Base-by-base conservation (phyloP, 257 asterid species). In the Nicotiana sylvestris region DNA sequence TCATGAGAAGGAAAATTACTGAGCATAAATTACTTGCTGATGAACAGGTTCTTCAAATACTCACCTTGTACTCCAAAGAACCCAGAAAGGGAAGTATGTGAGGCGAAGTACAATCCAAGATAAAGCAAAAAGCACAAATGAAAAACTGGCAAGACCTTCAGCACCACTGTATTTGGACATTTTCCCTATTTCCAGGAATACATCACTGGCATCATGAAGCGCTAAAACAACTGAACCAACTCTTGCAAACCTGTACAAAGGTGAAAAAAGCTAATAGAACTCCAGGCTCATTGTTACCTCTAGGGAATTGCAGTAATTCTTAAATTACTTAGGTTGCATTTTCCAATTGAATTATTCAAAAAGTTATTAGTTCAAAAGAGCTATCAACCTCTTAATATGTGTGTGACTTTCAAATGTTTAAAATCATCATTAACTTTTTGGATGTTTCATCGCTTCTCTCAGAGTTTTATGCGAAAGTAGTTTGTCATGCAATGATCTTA, bases 161-260 rank as follows among this genome's bases (percentile, higher is more conserved):
- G 95, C 93, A 0, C 98, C 97, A 65, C 97, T 88, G 89, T 95
- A 95, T 86, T 93, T 95, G 61, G 99, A 95, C 98, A 95, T 95
- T 90, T 95, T 95, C 33, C 96, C 99, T 4, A 93, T 85, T 89
- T 93, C 99, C 76, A 95, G 90, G 84, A 95, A 91, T 55, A 93
- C 87, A 86, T 95, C 99, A n/a, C 94, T 92, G 58, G 94, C 99
- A 91, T 95, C 99, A 79, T 95, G 99, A 83, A 95, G 93, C 78
- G 99, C 98, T 85, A 95, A 88, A 84, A 93, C 89, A 65, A 95
- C 77, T 10, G 99, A 92, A 81, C 99, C 99, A 9, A 81, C 94
- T 25, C 98, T 95, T 49, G 89, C 97, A 90, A 93, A 95, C 87
- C 98, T 95, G 91, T 86, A 87, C 16, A 51, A 51, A 51, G 56